These are phyloP conservation scores for Rhizomucor pusillus DNA, from an alignment of 371 early-diverging fungal species.

Conservation along the genomic window DNA sequence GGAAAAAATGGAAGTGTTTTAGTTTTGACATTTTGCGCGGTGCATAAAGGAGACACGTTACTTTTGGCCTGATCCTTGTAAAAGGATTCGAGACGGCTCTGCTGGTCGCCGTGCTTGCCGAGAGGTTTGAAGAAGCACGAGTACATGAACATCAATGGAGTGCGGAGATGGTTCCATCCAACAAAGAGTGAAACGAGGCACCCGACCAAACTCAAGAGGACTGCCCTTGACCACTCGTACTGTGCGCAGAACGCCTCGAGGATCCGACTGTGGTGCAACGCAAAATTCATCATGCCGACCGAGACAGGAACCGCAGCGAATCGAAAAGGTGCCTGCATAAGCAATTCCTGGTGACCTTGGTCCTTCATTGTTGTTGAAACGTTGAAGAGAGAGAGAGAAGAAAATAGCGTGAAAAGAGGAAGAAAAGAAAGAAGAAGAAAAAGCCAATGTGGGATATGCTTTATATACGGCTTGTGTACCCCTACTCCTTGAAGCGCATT, in stretches of 20 bases:
- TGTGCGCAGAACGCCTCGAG: constrained; percentile 26
- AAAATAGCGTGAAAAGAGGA: constrained; percentile 10
- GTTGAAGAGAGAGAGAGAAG: constrained; percentile 10
- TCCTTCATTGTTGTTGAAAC: constrained; percentile 5
- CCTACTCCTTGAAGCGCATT: no score
- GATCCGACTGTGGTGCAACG: constrained; percentile 8
- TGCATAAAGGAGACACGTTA: constrained; percentile 24
- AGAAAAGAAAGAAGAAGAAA: constrained; percentile 7
- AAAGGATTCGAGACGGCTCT: constrained; percentile 69
- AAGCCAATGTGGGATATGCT: constrained; percentile 5
- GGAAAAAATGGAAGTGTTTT: constrained; percentile 5
- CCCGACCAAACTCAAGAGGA: constrained; percentile 21
- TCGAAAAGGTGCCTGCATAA: background rate
- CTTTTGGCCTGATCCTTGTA: constrained; percentile 75
- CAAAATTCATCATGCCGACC: constrained; percentile 18
- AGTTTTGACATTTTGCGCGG: background rate
- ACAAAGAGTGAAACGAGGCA: constrained; percentile 14
- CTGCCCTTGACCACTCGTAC: constrained; percentile 20
- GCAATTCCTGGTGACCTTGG: constrained; percentile 6
- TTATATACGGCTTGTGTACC: background rate
- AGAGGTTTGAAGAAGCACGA: constrained; percentile 80
- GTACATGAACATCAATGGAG: constrained; percentile 57
- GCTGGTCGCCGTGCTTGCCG: constrained; percentile 59
- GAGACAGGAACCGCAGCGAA: constrained; percentile 22
- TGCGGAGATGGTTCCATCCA: constrained; percentile 42